These are phyloP conservation scores for Phytophthora vignae DNA, from an alignment of 352 stramenopile genomes.

Conservation along the genomic window DNA sequence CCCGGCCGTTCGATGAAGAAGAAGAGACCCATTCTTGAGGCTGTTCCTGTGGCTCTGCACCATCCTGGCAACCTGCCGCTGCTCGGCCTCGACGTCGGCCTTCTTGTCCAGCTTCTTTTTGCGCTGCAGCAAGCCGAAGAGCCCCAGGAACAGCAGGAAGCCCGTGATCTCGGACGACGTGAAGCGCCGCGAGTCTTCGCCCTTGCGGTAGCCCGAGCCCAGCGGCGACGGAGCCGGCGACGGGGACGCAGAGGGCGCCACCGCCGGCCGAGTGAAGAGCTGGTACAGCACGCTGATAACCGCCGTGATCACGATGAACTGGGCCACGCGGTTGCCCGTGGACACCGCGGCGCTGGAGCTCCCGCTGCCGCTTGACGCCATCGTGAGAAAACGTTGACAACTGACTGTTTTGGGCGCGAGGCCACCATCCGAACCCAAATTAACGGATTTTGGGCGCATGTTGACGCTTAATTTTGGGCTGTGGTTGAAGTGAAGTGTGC, in stretches of 20 bases:
- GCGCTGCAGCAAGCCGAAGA: constrained; percentile 69
- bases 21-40: constrained; percentile 9
- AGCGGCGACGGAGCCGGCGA: constrained; percentile 19
- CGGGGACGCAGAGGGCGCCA: constrained; percentile 1
- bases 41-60: constrained; percentile 20
- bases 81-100: constrained; percentile 17
- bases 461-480: background rate
- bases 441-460: no score
- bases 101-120: constrained; percentile 52
- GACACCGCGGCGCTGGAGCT: constrained; percentile 37
- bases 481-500: background rate
- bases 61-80: constrained; percentile 33
- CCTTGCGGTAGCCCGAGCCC: constrained; percentile 27
- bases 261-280: constrained; percentile 36
- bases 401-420: constrained; percentile 15
- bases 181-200: constrained; percentile 46
- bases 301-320: constrained; percentile 67
- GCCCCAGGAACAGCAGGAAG: constrained; percentile 63
- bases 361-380: constrained; percentile 8
- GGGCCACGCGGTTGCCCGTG: constrained; percentile 61
- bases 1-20: background rate
- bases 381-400: constrained; percentile 11
- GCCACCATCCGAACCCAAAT: background rate
- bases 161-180: constrained; percentile 66
- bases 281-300: constrained; percentile 68